Percentiles rank a stretch among this genome's conserved stretches.
phyloP scores from a whole-genome alignment of 2,329 filamentous ascomycete species.

The Ophiostoma himal-ulmi region DNA sequence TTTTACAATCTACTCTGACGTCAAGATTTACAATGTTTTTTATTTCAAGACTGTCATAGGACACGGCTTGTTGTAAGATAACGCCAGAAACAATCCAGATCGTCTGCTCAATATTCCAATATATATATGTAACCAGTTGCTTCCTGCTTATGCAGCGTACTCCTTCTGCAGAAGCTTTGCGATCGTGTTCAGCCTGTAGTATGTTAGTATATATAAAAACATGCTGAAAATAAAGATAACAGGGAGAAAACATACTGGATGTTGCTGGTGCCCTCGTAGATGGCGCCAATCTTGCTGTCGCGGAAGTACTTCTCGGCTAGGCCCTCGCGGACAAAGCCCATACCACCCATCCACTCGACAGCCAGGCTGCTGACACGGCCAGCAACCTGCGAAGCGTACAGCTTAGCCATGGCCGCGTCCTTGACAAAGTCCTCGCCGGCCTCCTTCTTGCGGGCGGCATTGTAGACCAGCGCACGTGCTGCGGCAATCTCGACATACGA shows the following conservation, averaged over 20 bases:
- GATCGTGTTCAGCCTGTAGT: constrained; percentile 53
- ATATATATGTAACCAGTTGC: not conserved
- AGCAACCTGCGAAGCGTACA: constrained; percentile 89
- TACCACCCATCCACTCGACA: constrained; percentile 98
- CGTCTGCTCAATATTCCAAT: not conserved
- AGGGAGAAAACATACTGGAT: constrained; percentile 50
- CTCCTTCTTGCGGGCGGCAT: constrained; percentile 96
- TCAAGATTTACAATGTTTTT: not conserved
- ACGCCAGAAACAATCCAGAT: not conserved
- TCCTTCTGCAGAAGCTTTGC: constrained; percentile 59
- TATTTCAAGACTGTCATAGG: not conserved
- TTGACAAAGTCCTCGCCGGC: constrained; percentile 89
- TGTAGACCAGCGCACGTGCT: constrained; percentile 87
- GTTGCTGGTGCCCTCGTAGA: constrained; percentile 88
- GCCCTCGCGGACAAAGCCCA: constrained; percentile 96
- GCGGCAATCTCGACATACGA: constrained; percentile 90
- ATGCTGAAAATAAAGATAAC: not conserved
- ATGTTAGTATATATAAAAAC: constrained; percentile 25
- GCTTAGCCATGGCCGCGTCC: constrained; percentile 97
- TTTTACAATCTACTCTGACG: not conserved
- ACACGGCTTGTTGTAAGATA: not conserved
- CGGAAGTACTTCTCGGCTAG: constrained; percentile 97
- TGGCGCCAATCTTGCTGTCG: constrained; percentile 97
- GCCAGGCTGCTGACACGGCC: constrained; percentile 77
- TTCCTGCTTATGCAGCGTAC: constrained; percentile 39